These are phyloP conservation scores for Penicillium sp. DNA, from an alignment of 2,329 filamentous ascomycete species.

Conservation along the genomic window DNA sequence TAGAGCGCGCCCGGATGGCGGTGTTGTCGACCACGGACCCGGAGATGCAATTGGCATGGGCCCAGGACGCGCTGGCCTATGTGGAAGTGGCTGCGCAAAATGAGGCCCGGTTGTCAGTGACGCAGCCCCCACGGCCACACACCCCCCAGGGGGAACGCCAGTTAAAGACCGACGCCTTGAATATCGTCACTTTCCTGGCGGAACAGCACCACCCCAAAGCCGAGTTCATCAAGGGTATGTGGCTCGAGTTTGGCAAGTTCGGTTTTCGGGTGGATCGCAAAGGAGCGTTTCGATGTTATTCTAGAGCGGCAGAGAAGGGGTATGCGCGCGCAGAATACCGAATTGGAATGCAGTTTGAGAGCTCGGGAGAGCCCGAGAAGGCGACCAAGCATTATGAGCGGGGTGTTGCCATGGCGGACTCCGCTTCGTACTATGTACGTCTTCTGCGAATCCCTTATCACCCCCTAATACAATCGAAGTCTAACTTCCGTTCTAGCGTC, in stretches of 20 bases:
- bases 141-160: constrained; percentile 90
- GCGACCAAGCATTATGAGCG: constrained; percentile 87
- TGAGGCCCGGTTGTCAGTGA: constrained; percentile 64
- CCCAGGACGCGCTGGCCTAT: constrained; percentile 85
- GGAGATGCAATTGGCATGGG: constrained; percentile 95
- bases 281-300: constrained; percentile 87
- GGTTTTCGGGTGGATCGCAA: constrained; percentile 88
- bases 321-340: constrained; percentile 91
- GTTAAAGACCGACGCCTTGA: constrained; percentile 82
- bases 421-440: constrained; percentile 72
- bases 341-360: constrained; percentile 98
- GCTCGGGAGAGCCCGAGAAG: constrained; percentile 87
- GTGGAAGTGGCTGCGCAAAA: constrained; percentile 82
- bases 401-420: constrained; percentile 78
- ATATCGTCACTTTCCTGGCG: constrained; percentile 85
- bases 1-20: constrained; percentile 79
- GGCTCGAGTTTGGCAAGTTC: constrained; percentile 98
- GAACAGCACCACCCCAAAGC: constrained; percentile 92
- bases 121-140: constrained; percentile 63
- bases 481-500: constrained; percentile 55
- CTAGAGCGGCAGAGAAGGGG: constrained; percentile 78
- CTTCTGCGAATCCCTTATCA: neutral
- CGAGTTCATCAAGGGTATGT: constrained; percentile 91
- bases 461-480: neutral
- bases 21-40: constrained; percentile 94